Base-by-base conservation (phyloP, 768 basidiomycete genomes). In the Tricholomella constricta region DNA sequence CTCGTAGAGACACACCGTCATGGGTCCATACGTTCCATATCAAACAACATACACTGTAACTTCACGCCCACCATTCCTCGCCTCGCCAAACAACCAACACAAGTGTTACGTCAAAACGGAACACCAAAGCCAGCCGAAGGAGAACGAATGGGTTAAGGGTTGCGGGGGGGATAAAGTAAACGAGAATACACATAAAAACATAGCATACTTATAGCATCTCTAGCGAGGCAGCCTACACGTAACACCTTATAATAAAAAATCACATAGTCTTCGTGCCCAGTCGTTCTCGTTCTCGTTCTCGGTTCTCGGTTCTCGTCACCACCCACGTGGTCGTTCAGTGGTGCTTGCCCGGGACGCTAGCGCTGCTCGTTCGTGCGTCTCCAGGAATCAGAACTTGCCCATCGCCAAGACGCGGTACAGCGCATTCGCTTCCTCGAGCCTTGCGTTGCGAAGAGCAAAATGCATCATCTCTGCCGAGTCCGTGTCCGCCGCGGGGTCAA, bases 401-500 rank as follows among this genome's bases (percentile, higher is more conserved):
- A 68, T 68, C 40, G 80, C 88, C 57, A 91, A 74, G 43, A 78
- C 63, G 19, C 89, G 81, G 62, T 91, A 92, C 40, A 91, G 77
- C 52, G 76, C 66, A 57, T 86, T 89, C 15, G 89, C 89, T 58
- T 91, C 89, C 63, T 89, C 88, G 52, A 90, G 84, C 2, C 85
- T 78, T 10, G 90, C 78, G 60, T 89, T 77, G 34, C 82, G 80
- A 43, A 92, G 75, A 38, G 83, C 82, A 60, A 92, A 92, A 64
- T 89, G 86, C 5, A 79, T 78, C 79, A 92, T 90, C 71, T 90
- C 90, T 5, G 86, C 79, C 0, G 84, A 80, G 62, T 92, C 88
- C 7, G 78, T 77, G 51, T 89, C 88, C n/a, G 74, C 75, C 6
- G 70, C 64, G 2, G 81, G 76, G 60, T 89, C 86, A 50, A 89